Percentiles rank a stretch among this genome's conserved stretches.
Conservation (phyloP, 225 moss, liverwort and hornwort genomes). For the Straminergon stramineum region DNA sequence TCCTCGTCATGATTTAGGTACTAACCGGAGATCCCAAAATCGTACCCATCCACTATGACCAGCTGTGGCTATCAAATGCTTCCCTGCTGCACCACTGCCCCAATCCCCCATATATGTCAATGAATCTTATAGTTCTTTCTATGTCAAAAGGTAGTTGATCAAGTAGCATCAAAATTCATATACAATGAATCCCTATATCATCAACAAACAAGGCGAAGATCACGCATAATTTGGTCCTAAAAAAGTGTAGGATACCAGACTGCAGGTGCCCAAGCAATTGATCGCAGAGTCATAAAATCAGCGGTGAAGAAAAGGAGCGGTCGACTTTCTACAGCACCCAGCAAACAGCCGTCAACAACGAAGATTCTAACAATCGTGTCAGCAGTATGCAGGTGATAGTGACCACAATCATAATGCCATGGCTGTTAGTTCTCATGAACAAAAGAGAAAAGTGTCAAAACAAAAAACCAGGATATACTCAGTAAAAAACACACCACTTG, state of each 20-base stretch:
- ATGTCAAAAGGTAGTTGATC: not conserved
- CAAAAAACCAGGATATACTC: not conserved
- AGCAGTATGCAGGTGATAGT: not conserved
- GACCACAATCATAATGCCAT: not conserved
- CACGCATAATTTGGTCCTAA: not conserved
- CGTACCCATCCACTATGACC: conserved; percentile 94
- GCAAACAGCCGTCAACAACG: not conserved
- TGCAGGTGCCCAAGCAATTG: conserved; percentile 88
- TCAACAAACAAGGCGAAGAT: not conserved
- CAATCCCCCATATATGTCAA: not conserved
- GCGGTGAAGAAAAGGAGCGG: conserved; percentile 82
- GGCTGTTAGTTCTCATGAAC: not conserved
- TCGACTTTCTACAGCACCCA: conserved; percentile 46
- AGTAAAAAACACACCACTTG: not conserved
- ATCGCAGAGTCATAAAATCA: conserved; percentile 75
- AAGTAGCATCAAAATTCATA: not conserved
- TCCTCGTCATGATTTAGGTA: not conserved
- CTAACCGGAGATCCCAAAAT: conserved; percentile 88
- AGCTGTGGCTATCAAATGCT: conserved; percentile 82
- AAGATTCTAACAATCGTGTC: not conserved
- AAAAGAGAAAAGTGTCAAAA: not conserved
- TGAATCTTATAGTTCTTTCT: not conserved
- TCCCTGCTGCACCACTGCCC: conserved; percentile 62
- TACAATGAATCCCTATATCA: not conserved
- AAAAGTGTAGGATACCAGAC: conserved; percentile 38